Evolutionary conservation across 768 basidiomycete species (phyloP), one percentile per base, ranked within the genome.

Genomic region (Rhodosporidiobolus sp.): DNA sequence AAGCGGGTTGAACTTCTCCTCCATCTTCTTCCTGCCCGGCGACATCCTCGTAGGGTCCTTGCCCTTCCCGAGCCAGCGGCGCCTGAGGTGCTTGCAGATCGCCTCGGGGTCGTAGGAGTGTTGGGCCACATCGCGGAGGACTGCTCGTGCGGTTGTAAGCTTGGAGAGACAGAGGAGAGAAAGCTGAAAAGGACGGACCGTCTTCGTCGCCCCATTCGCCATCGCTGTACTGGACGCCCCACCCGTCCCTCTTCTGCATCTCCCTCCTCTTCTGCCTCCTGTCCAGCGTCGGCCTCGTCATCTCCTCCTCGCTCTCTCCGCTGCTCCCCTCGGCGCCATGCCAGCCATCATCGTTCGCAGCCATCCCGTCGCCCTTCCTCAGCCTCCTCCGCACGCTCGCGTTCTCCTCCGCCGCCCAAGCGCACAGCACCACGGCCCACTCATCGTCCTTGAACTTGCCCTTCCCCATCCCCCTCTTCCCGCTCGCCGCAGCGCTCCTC

Each of bases 1-100:
- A 28, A 74, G 62, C n/a, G 73, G 73, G 63, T 74, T 74, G 32
- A 32, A 55, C 10, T 30, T 32, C 30, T 49, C 8, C 61, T 74
- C 73, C 7, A 74, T 12, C 10, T 7, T 3, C 38, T 59, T 65
- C 28, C 65, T 50, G 6, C 46, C 11, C 5, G 52, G 49, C 8
- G 32, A 17, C 73, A 74, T 70, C 8, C n/a, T 30, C 16, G 43
- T 30, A 0, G 73, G 73, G 46, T 74, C 32, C 28, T 48, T 20
- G 45, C 48, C 57, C 45, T 56, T 30, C n/a, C n/a, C n/a, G n/a
- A 64, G 22, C 73, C 73, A 74, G 19, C 65, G 56, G 17, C 73
- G 67, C 19, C n/a, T 24, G 45, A 70, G 60, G 32, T 74, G 73
- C 45, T 34, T 45, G 24, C 46, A 17, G 11, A 64, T 28, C 19